A percentile compares a stretch with the other conserved stretches of the same genome.
Evolutionary conservation across 1,139 yeast genomes (phyloP).

Genomic region (Pichia sp.): DNA sequence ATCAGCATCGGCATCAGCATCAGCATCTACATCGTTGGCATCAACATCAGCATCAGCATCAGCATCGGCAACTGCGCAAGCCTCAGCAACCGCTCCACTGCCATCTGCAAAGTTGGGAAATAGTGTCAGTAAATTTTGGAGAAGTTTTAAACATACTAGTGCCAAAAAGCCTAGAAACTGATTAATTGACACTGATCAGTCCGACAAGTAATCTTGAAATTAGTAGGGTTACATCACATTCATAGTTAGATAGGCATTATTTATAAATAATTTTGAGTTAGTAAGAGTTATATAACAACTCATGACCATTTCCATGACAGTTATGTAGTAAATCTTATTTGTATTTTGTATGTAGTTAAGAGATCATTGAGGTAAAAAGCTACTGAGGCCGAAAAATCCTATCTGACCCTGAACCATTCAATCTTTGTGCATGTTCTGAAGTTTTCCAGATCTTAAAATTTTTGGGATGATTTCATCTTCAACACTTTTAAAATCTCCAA

Average conservation of each 20-base stretch:
- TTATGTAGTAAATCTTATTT: too few relatives aligned
- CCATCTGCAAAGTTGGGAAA: constrained; percentile 1
- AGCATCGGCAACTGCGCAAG: not conserved
- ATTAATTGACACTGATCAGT: not conserved
- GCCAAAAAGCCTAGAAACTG: not conserved
- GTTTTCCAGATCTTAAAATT: constrained; percentile 54
- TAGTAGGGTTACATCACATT: not conserved
- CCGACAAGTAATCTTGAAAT: not conserved
- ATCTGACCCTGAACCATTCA: not conserved
- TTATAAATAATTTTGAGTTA: not conserved
- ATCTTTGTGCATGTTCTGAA: constrained; percentile 21
- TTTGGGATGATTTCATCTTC: constrained; percentile 43
- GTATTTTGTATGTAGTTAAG: too few relatives aligned
- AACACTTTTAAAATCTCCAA: constrained; percentile 43
- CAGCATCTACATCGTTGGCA: not conserved
- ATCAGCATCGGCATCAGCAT: not conserved
- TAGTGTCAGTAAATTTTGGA: constrained; percentile 14
- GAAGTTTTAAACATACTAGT: constrained; percentile 5
- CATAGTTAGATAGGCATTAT: not conserved
- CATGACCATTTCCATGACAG: too few relatives aligned
- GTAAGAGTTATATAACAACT: not conserved
- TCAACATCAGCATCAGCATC: not conserved
- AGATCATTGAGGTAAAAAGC: too few relatives aligned
- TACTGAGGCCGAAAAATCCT: too few relatives aligned
- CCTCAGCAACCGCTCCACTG: constrained; percentile 1